Evolutionary conservation across 768 basidiomycete species (phyloP).

Genomic region (Wakefieldia striispora): DNA sequence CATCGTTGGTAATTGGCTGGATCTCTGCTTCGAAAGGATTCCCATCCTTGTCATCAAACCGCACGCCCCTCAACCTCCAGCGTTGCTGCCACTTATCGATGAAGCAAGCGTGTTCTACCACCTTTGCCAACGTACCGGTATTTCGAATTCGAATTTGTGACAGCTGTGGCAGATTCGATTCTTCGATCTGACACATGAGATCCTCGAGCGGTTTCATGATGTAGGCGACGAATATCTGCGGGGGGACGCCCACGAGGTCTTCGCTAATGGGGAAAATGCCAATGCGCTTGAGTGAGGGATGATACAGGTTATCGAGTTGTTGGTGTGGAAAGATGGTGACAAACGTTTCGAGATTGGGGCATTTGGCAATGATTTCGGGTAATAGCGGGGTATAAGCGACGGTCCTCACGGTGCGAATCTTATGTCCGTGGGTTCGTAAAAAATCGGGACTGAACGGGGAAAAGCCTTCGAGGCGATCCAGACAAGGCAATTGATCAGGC

Average conservation of each 20-base stretch:
- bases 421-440: conserved; percentile 40
- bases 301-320: conserved; percentile 35
- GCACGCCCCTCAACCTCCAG: conserved; percentile 29
- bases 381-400: conserved; percentile 35
- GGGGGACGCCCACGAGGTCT: conserved; percentile 36
- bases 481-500: conserved; percentile 36
- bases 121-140: conserved; percentile 35
- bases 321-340: conserved; percentile 37
- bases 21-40: conserved; percentile 15
- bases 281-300: conserved; percentile 40
- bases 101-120: conserved; percentile 27
- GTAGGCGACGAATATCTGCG: conserved; percentile 36
- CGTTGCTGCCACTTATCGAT: conserved; percentile 29
- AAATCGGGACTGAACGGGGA: conserved; percentile 43
- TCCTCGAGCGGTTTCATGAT: conserved; percentile 42
- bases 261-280: conserved; percentile 44
- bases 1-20: neutral
- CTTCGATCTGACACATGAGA: conserved; percentile 38
- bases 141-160: conserved; percentile 41
- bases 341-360: conserved; percentile 43
- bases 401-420: conserved; percentile 41
- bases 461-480: conserved; percentile 43
- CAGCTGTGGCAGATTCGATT: conserved; percentile 34
- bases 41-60: conserved; percentile 34
- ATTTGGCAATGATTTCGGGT: conserved; percentile 35